A percentile compares a stretch with the other conserved stretches of the same genome.
These are phyloP conservation scores for Reutealis trisperma DNA, from an alignment of 345 rosid genomes.

Conservation along the genomic window DNA sequence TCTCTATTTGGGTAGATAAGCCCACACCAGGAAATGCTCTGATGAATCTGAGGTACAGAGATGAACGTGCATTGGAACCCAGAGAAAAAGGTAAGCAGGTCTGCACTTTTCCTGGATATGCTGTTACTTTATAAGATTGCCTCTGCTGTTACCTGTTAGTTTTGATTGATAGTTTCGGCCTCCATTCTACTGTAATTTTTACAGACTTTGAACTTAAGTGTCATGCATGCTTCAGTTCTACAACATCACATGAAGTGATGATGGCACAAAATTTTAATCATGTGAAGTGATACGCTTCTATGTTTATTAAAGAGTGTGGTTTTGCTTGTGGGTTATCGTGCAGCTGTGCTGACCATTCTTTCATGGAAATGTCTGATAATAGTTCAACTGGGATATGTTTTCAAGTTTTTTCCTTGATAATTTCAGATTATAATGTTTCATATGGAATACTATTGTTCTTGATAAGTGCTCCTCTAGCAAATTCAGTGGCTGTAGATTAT, in stretches of 20 bases:
- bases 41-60: conserved; percentile 89
- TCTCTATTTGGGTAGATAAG: conserved; percentile 99
- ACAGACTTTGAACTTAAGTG: too few relatives aligned
- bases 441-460: neutral
- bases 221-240: too few relatives aligned
- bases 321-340: too few relatives aligned
- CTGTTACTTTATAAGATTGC: conserved; percentile 7
- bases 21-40: conserved; percentile 98
- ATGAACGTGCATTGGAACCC: conserved; percentile 58
- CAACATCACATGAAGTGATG: too few relatives aligned
- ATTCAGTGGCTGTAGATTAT: neutral
- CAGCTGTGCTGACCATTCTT: too few relatives aligned
- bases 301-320: neutral
- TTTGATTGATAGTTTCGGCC: neutral
- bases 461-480: conserved; percentile 1
- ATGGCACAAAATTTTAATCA: too few relatives aligned
- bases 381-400: neutral
- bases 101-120: conserved; percentile 24
- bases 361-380: too few relatives aligned
- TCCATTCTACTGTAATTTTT: too few relatives aligned
- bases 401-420: neutral
- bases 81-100: conserved; percentile 54
- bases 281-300: neutral
- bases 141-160: neutral
- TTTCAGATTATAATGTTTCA: neutral